These are phyloP conservation scores for Solanum sejunctum DNA, from an alignment of 257 asterid species.

Conservation along the genomic window DNA sequence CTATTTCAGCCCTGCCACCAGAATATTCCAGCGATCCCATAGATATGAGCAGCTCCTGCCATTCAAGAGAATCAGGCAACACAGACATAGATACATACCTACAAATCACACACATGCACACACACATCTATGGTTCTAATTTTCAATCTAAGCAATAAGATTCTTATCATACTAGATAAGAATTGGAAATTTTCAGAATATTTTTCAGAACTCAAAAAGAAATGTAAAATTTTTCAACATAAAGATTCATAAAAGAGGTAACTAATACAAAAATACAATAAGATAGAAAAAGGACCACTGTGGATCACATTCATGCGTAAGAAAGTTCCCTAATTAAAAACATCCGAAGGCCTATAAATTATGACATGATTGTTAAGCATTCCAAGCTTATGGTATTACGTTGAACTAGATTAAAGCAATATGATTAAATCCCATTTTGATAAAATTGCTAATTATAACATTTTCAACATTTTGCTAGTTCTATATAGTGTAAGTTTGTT, in stretches of 20 bases:
- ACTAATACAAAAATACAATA: neutral
- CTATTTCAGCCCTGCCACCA: conserved; percentile 65
- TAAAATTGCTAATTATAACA: neutral
- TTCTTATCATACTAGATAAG: neutral
- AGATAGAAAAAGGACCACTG: neutral
- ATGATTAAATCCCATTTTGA: neutral
- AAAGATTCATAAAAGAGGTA: neutral
- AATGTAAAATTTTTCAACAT: neutral
- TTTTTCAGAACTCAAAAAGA: neutral
- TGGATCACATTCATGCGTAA: neutral
- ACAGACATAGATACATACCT: neutral
- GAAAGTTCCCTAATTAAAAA: neutral
- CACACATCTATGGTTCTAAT: neutral
- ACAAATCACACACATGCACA: neutral
- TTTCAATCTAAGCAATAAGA: neutral
- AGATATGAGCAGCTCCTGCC: conserved; percentile 70
- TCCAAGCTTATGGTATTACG: neutral
- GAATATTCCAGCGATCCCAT: conserved; percentile 53
- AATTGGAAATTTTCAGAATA: neutral
- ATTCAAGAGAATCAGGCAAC: conserved; percentile 4
- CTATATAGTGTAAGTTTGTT: neutral
- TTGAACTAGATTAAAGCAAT: neutral
- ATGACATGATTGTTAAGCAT: neutral
- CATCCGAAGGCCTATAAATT: neutral
- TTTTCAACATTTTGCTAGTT: neutral